Evolutionary conservation across 2,329 filamentous ascomycete genomes (phyloP).

Genomic region (Cercospora sesami): DNA sequence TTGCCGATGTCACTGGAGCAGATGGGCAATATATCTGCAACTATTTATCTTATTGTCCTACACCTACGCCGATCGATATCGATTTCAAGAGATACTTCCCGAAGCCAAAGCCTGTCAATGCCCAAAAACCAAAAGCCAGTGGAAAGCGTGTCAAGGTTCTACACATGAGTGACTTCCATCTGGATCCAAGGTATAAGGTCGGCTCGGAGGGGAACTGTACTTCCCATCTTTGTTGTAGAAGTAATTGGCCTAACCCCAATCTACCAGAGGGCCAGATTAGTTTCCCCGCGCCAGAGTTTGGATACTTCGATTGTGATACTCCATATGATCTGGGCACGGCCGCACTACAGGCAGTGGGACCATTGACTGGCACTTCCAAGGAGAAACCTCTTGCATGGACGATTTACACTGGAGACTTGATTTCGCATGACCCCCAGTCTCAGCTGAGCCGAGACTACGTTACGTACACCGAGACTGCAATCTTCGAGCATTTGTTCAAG

Average conservation of each 20-base stretch:
- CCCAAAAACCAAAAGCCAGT: slow-evolving; percentile 48
- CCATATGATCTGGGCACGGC: slow-evolving; percentile 59
- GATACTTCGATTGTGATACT: slow-evolving; percentile 58
- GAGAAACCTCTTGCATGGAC: slow-evolving; percentile 53
- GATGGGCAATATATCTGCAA: slow-evolving; percentile 61
- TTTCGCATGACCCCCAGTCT: slow-evolving; percentile 56
- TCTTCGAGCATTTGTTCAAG: slow-evolving; percentile 57
- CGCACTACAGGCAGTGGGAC: slow-evolving; percentile 56
- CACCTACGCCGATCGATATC: slow-evolving; percentile 48
- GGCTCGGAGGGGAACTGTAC: slow-evolving; percentile 57
- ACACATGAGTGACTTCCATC: slow-evolving; percentile 57
- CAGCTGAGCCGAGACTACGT: slow-evolving; percentile 55
- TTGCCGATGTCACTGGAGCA: slow-evolving; percentile 54
- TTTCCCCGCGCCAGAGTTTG: slow-evolving; percentile 56
- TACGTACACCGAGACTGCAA: slow-evolving; percentile 55
- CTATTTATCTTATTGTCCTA: slow-evolving; percentile 52
- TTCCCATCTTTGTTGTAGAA: slow-evolving; percentile 54
- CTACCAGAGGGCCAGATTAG: slow-evolving; percentile 40
- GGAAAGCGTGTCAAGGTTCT: slow-evolving; percentile 58
- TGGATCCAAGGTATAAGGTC: slow-evolving; percentile 57
- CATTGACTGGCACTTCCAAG: slow-evolving; percentile 56
- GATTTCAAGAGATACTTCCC: slow-evolving; percentile 52
- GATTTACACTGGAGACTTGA: slow-evolving; percentile 59
- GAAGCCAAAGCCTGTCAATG: slow-evolving; percentile 55
- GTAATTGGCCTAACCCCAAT: slow-evolving; percentile 42